Conservation (phyloP, 257 asterid species). For the Asclepias syriaca region DNA sequence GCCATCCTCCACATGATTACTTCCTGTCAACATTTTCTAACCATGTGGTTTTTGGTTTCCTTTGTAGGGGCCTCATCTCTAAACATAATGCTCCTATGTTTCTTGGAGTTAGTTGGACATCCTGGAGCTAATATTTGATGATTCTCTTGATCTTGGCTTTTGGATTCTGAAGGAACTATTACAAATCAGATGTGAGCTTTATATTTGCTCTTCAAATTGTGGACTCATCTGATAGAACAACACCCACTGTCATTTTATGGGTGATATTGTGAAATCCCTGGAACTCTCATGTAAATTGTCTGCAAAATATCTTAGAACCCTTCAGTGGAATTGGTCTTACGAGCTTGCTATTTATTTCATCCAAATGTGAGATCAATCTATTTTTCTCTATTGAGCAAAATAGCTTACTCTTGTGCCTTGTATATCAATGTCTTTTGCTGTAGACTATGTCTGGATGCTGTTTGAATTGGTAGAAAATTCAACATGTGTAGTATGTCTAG, state of each 20-base stretch:
- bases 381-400: not conserved
- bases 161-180: slow-evolving; percentile 6
- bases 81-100: not conserved
- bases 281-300: not conserved
- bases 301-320: not conserved
- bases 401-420: not conserved
- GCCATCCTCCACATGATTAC: not conserved
- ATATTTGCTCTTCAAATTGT: slow-evolving; percentile 2
- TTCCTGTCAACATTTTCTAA: not conserved
- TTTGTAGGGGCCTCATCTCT: not conserved
- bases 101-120: not conserved
- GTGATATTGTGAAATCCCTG: not conserved
- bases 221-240: not conserved
- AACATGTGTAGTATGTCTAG: not conserved
- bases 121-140: not conserved
- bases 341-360: not conserved
- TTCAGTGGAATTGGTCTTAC: not conserved
- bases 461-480: not conserved
- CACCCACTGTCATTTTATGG: not conserved
- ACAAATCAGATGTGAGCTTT: not conserved
- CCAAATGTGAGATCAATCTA: not conserved
- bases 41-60: not conserved
- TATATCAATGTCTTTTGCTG: not conserved
- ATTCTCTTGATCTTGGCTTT: not conserved
- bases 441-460: not conserved